These are phyloP conservation scores for Rhizopogon vulgaris DNA, from an alignment of 768 basidiomycete species.

Conservation along the genomic window DNA sequence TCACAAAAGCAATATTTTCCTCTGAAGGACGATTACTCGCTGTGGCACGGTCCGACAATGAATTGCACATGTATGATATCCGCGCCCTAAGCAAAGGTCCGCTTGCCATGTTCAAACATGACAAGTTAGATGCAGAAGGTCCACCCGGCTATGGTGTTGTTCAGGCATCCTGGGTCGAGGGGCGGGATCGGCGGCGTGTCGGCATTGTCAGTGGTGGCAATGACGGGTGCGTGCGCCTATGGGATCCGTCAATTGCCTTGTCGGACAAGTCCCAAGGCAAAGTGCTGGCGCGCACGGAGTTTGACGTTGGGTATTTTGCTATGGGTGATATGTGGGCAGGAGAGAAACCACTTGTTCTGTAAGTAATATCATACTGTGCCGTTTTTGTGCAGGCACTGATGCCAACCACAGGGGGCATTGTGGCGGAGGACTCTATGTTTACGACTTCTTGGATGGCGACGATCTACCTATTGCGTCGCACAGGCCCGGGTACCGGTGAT, in stretches of 20 bases:
- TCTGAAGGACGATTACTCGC: constrained; percentile 58
- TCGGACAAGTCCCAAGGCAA: constrained; percentile 37
- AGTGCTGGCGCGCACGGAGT: constrained; percentile 45
- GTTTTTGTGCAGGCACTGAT: background rate
- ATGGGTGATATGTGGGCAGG: constrained; percentile 48
- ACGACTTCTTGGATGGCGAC: constrained; percentile 25
- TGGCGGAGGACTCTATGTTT: constrained; percentile 42
- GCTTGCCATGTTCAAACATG: constrained; percentile 46
- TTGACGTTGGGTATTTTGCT: constrained; percentile 54
- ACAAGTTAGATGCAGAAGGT: constrained; percentile 22
- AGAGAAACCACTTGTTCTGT: constrained; percentile 60
- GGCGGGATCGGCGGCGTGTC: constrained; percentile 26
- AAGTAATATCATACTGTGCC: constrained; percentile 18
- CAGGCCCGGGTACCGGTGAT: background rate
- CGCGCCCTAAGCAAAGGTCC: constrained; percentile 43
- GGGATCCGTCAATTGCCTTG: constrained; percentile 47
- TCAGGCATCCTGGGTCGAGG: constrained; percentile 48
- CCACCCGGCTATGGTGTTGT: constrained; percentile 42
- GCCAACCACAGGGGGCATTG: constrained; percentile 37
- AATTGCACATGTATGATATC: constrained; percentile 55
- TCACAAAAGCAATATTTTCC: constrained; percentile 48
- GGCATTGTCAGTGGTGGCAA: constrained; percentile 56
- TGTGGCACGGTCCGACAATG: constrained; percentile 53
- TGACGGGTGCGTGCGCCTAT: constrained; percentile 68
- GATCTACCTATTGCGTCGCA: constrained; percentile 13